phyloP scores from a whole-genome alignment of 495 filamentous ascomycete species.

The Jackrogersella multiformis region DNA sequence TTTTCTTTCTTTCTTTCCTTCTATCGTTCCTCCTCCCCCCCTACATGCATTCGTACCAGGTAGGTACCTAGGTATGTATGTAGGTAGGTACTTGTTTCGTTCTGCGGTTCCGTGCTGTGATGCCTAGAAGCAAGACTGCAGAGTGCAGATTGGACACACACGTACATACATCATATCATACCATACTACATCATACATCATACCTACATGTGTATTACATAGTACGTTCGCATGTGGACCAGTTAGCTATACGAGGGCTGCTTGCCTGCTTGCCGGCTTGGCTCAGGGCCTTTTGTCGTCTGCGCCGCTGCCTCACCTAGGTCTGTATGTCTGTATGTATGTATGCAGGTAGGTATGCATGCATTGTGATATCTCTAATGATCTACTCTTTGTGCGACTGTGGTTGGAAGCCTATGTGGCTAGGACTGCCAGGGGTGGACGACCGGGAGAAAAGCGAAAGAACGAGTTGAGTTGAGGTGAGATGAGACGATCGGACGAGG shows the following conservation, averaged over 20 bases:
- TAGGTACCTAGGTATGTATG: no score
- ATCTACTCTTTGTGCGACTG: background rate
- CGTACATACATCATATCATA: no score
- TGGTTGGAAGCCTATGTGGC: background rate
- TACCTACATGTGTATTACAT: no score
- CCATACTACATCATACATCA: no score
- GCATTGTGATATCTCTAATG: background rate
- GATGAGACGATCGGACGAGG: background rate
- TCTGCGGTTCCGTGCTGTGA: no score
- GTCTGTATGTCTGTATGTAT: no score
- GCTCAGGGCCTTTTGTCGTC: no score
- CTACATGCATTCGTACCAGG: no score
- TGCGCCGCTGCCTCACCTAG: background rate
- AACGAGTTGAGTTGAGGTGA: background rate
- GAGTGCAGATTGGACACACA: no score
- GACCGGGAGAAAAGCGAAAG: background rate
- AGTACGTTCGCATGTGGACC: background rate
- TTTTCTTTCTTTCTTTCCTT: background rate
- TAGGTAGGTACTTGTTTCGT: no score
- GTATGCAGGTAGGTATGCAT: background rate
- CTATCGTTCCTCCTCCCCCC: background rate
- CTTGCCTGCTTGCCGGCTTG: no score
- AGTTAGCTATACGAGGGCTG: background rate
- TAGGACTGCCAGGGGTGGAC: slow-evolving; percentile 8
- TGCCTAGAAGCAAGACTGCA: no score